phyloP scores from a whole-genome alignment of 495 filamentous ascomycete genomes.

The Copromyces sp. region DNA sequence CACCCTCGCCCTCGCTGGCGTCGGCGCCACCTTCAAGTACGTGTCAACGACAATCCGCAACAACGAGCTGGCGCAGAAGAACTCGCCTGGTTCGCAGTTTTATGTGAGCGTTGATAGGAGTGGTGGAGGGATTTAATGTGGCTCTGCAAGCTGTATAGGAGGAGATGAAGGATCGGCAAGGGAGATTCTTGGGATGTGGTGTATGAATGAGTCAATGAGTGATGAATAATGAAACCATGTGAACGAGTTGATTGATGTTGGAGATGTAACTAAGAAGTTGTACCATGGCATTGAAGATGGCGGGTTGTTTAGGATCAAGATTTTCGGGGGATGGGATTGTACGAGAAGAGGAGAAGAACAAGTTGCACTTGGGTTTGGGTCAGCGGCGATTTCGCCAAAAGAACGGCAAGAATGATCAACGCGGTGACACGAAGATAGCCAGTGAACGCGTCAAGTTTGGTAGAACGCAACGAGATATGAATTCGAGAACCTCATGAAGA shows the following conservation, averaged over 20 bases:
- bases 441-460: neutral
- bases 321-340: neutral
- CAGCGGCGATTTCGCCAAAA: neutral
- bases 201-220: neutral
- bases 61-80: conserved; percentile 34
- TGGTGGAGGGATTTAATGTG: conserved; percentile 30
- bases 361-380: neutral
- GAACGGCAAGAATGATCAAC: neutral
- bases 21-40: conserved; percentile 25
- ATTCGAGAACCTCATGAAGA: neutral
- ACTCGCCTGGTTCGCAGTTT: conserved; percentile 17
- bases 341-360: neutral
- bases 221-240: neutral
- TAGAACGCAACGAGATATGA: neutral
- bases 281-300: neutral
- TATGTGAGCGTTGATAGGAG: conserved; percentile 41
- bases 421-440: neutral
- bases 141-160: too few relatives aligned
- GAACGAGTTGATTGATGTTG: neutral
- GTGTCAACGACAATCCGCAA: conserved; percentile 20
- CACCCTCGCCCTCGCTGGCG: conserved; percentile 18
- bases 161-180: neutral
- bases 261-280: neutral
- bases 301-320: neutral
- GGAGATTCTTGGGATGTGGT: neutral